phyloP scores from a whole-genome alignment of 331 rosid genomes.

The Cydonia oblonga region DNA sequence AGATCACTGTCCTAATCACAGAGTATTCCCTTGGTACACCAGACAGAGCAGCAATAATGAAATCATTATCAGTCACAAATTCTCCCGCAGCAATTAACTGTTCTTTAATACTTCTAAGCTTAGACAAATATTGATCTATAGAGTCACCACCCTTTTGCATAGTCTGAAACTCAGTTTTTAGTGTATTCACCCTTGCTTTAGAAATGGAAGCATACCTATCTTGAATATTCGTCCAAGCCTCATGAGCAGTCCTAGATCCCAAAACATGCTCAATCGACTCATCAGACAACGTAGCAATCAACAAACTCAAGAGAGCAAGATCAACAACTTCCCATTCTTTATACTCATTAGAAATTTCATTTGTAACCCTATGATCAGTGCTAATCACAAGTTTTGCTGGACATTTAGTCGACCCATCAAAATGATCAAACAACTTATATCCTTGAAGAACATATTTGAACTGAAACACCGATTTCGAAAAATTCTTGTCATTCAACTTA shows the following conservation, averaged over 20 bases:
- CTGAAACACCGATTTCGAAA: rapidly evolving
- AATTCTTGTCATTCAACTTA: neutral
- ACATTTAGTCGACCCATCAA: neutral
- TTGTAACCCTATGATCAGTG: neutral
- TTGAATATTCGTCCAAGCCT: neutral
- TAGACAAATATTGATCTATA: neutral
- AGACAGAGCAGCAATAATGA: neutral
- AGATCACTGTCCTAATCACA: too few relatives aligned
- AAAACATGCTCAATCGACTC: neutral
- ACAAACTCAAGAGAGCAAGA: neutral
- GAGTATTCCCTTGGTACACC: neutral
- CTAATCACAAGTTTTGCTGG: neutral
- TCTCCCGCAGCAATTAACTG: rapidly evolving
- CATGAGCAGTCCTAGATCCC: neutral
- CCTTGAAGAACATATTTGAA: too few relatives aligned
- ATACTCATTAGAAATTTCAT: too few relatives aligned
- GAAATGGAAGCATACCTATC: neutral
- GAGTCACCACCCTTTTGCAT: neutral
- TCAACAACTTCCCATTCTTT: neutral
- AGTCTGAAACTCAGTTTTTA: too few relatives aligned
- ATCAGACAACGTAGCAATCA: neutral
- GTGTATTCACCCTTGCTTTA: neutral
- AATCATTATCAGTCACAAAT: neutral
- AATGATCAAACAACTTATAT: neutral
- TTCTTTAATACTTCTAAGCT: too few relatives aligned